Conservation (phyloP, 2,329 filamentous ascomycete species). For the Bipolaris gigantea region DNA sequence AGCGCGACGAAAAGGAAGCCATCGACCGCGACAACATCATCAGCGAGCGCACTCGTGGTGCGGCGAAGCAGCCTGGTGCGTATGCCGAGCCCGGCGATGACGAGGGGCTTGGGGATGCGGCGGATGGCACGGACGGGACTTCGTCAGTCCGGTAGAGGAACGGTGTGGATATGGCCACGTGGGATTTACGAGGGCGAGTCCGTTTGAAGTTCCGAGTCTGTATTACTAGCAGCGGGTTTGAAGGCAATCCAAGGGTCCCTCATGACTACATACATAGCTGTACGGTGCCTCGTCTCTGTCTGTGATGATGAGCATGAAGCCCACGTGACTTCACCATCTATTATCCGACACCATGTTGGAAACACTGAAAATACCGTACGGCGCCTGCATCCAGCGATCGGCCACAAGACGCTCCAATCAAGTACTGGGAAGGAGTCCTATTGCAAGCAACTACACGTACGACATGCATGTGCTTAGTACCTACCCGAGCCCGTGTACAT, state of each 20-base stretch:
- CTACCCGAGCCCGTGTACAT: neutral
- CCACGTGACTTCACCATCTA: too few relatives aligned
- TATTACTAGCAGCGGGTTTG: neutral
- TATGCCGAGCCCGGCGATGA: constrained; percentile 58
- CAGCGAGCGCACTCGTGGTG: constrained; percentile 52
- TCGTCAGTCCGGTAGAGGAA: constrained; percentile 16
- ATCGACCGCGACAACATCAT: constrained; percentile 55
- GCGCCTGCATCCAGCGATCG: too few relatives aligned
- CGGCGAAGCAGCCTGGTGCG: constrained; percentile 48
- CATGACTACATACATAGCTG: too few relatives aligned
- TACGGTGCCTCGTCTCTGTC: too few relatives aligned
- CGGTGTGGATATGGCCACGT: too few relatives aligned
- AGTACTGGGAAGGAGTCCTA: too few relatives aligned
- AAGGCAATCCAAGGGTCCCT: too few relatives aligned
- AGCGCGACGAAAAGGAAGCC: constrained; percentile 53
- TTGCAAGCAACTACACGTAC: too few relatives aligned
- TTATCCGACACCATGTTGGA: too few relatives aligned
- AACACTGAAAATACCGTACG: too few relatives aligned
- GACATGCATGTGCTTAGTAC: neutral
- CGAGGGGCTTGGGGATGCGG: constrained; percentile 49
- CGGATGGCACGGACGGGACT: constrained; percentile 41
- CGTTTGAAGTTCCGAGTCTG: neutral
- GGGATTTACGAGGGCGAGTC: neutral
- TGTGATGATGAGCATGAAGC: too few relatives aligned
- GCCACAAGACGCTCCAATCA: too few relatives aligned